Conservation (phyloP, 2,329 filamentous ascomycete genomes). For the Clonostachys rosea region DNA sequence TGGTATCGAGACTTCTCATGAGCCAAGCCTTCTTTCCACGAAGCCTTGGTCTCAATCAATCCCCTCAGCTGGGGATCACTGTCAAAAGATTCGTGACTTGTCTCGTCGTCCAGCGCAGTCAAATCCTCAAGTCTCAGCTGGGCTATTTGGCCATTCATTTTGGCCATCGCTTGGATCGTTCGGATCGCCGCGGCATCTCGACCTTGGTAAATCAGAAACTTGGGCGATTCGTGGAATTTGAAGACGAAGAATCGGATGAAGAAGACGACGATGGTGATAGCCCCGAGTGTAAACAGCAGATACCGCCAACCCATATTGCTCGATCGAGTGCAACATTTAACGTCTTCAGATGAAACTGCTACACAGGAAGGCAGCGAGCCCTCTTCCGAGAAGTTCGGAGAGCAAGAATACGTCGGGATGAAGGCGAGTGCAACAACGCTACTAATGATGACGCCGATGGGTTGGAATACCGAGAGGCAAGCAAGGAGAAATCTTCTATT, state of each 20-base stretch:
- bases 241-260: constrained; percentile 40
- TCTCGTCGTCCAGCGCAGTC: constrained; percentile 8
- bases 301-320: constrained; percentile 49
- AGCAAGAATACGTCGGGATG: constrained; percentile 44
- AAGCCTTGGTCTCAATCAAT: constrained; percentile 5
- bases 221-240: constrained; percentile 39
- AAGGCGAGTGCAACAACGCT: constrained; percentile 47
- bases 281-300: constrained; percentile 36
- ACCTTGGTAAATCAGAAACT: constrained; percentile 36
- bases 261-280: constrained; percentile 34
- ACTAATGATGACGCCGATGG: constrained; percentile 46
- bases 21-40: constrained; percentile 5
- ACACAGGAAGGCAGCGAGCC: constrained; percentile 36
- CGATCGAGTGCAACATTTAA: constrained; percentile 25
- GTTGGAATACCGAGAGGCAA: constrained; percentile 49
- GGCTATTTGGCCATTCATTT: constrained; percentile 25
- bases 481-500: constrained; percentile 45
- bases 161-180: constrained; percentile 39
- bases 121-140: constrained; percentile 29
- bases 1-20: constrained; percentile 16
- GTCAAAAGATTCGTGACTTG: constrained; percentile 8
- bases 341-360: constrained; percentile 11
- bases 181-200: constrained; percentile 39
- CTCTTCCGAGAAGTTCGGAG: constrained; percentile 40
- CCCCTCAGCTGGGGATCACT: constrained; percentile 2